Conservation (phyloP, 2,329 filamentous ascomycete genomes). For the Trichoderma sp. region DNA sequence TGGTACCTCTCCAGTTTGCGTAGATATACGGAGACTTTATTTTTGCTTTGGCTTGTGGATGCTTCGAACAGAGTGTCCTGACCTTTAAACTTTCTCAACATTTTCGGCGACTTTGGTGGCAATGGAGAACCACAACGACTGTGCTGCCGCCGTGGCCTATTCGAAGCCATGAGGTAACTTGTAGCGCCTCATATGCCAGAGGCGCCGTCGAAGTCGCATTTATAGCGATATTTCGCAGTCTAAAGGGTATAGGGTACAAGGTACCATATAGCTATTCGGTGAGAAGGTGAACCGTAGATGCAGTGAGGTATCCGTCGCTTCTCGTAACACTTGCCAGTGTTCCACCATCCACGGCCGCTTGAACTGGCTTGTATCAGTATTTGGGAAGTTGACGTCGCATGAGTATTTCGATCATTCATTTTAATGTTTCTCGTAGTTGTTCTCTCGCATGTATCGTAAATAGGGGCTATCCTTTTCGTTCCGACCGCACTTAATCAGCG, state of each 20-base stretch:
- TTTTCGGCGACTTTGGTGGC: background rate
- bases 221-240: background rate
- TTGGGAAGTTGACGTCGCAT: background rate
- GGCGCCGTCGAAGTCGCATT: background rate
- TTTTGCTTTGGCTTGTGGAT: background rate
- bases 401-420: background rate
- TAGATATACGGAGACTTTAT: background rate
- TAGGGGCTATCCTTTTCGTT: no score
- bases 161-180: background rate
- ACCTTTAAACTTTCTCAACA: background rate
- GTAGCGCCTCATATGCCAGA: background rate
- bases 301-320: background rate
- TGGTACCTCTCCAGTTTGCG: background rate
- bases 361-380: background rate
- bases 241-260: background rate
- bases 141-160: background rate
- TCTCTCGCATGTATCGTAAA: background rate
- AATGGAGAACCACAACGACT: background rate
- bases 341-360: background rate
- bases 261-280: constrained; percentile 20
- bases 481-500: no score
- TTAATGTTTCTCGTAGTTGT: background rate
- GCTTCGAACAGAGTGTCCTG: background rate
- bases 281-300: constrained; percentile 38
- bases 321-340: background rate